Base-by-base conservation (phyloP, 2,329 filamentous ascomycete species). In the Scopulariopsis brevicaulis region DNA sequence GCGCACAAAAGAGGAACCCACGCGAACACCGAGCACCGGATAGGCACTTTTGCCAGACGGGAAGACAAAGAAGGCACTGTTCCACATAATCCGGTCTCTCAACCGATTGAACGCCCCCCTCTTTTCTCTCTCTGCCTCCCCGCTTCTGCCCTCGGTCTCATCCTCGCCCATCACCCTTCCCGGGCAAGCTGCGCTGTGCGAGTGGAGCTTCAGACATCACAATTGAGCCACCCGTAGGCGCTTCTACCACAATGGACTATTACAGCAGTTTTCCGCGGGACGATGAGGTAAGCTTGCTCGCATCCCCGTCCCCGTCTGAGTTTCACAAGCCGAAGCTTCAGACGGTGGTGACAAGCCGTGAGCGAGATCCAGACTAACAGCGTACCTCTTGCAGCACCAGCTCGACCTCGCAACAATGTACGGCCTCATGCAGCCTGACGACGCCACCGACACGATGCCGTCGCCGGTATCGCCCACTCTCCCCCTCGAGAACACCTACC, bases 401-500 rank as follows among this genome's bases (percentile, higher is more conserved):
- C 20, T 50, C 6, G 46, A 50, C 20, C 20, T 24, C 3, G 46
- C 5, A 22, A 5, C 46, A 50, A 22, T 50, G 8, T 22, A 50
- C n/a, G 46, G 20, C 46, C 8, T 32, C 28, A 32, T 20, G 46
- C 62, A 63, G 32, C 60, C 65, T 43, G 69, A 72, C 60, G 68
- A 69, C 63, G 65, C 65, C 54, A 68, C 67, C 35, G 70, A 71
- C 63, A 71, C 70, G 34, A 67, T 69, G 4, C 63, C 67, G n/a
- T 71, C 70, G 18, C 67, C 69, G 11, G 62, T 62, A 32, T 66
- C 65, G 5, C 64, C 64, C 25, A 58, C 64, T 25, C 71, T 69
- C 0, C 68, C 69, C 53, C 55, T 68, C 51, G 66, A 67, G 53
- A 66, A 64, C 54, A 65, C 69, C 32, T 70, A 66, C 59, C 60